These are phyloP conservation scores for Termitomyces sp. DNA, from an alignment of 768 basidiomycete genomes.

Conservation along the genomic window DNA sequence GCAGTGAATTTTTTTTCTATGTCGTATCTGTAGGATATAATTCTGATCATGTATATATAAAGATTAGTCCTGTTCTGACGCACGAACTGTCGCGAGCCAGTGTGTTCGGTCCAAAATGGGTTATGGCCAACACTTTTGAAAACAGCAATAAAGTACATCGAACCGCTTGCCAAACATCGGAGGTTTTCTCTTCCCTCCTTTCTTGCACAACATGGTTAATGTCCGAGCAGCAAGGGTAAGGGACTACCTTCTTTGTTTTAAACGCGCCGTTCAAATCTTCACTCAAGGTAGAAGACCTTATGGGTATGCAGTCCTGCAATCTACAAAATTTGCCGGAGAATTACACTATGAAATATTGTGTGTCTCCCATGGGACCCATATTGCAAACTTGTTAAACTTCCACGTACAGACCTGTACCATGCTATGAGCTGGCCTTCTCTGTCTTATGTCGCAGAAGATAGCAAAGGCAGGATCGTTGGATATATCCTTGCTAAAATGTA, in stretches of 20 bases:
- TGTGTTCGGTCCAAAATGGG: too few species aligned
- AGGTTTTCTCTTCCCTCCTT: not conserved
- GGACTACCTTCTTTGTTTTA: not conserved
- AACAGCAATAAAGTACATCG: not conserved
- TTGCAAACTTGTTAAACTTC: constrained; percentile 12
- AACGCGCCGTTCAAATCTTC: not conserved
- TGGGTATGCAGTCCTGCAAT: constrained; percentile 96
- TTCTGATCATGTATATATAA: too few species aligned
- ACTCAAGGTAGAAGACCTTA: constrained; percentile 77
- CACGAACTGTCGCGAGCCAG: too few species aligned
- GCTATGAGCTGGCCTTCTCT: constrained; percentile 93
- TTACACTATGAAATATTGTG: constrained; percentile 82
- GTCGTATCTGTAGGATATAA: too few species aligned
- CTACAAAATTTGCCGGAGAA: constrained; percentile 93
- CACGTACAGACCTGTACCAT: constrained; percentile 73
- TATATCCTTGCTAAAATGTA: constrained; percentile 97
- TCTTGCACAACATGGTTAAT: constrained; percentile 27
- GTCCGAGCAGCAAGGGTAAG: constrained; percentile 37
- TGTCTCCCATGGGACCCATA: constrained; percentile 9
- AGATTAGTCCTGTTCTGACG: too few species aligned
- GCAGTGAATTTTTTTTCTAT: too few species aligned
- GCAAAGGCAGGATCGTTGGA: constrained; percentile 86
- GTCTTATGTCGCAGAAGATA: constrained; percentile 91
- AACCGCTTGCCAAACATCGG: constrained; percentile 1
- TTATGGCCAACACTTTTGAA: too few species aligned